phyloP scores from a whole-genome alignment of 345 rosid species.

The Euclidium syriacum region DNA sequence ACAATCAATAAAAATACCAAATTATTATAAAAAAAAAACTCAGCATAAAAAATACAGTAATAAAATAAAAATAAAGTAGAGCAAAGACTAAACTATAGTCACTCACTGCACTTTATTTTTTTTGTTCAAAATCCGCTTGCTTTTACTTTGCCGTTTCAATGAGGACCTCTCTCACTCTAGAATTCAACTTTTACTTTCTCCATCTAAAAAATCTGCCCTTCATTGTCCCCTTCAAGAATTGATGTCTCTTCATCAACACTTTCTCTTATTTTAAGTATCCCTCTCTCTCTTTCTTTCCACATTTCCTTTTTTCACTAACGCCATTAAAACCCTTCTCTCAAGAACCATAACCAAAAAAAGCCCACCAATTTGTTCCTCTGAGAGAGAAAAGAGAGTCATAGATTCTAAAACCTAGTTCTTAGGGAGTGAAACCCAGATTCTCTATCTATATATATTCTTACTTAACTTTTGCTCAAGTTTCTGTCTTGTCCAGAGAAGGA shows the following conservation, averaged over 20 bases:
- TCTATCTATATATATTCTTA: neutral
- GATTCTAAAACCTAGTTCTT: neutral
- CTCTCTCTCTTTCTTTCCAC: conserved; percentile 26
- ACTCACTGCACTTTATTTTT: conserved; percentile 20
- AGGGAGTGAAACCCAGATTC: conserved; percentile 10
- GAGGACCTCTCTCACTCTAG: conserved; percentile 40
- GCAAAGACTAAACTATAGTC: conserved; percentile 20
- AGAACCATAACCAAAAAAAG: conserved; percentile 2
- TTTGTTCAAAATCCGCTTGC: conserved; percentile 26
- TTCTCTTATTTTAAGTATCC: conserved; percentile 48
- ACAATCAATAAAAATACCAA: neutral
- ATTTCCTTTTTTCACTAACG: neutral
- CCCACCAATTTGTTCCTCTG: conserved; percentile 25
- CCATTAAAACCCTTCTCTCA: conserved; percentile 31
- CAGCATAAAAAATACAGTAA: no score
- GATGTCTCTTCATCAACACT: conserved; percentile 57
- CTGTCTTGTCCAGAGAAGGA: conserved; percentile 14
- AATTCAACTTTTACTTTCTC: conserved; percentile 28
- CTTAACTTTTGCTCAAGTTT: neutral
- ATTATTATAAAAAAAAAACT: neutral
- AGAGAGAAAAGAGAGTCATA: conserved; percentile 1
- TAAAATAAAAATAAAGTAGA: neutral
- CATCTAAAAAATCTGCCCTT: conserved; percentile 23
- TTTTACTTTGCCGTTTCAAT: conserved; percentile 59
- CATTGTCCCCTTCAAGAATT: conserved; percentile 69